phyloP scores from a whole-genome alignment of 139 green algal genomes.

The Raphidocelis subcapitata region DNA sequence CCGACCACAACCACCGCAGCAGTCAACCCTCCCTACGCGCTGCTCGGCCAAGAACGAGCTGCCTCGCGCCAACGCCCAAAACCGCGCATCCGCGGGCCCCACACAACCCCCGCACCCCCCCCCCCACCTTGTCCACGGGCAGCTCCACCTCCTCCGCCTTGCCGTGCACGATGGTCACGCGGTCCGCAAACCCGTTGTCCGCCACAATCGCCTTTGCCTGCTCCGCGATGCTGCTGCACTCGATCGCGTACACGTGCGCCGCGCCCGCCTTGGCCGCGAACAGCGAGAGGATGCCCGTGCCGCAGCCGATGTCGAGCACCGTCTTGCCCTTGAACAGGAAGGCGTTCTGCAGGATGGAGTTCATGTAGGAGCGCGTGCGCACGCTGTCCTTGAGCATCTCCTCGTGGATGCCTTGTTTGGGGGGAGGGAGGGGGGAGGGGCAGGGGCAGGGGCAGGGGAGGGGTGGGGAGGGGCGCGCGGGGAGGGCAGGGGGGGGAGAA shows the following conservation, averaged over 20 bases:
- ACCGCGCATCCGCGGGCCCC: too few species aligned
- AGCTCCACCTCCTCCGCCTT: conserved; percentile 81
- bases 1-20: too few species aligned
- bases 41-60: too few species aligned
- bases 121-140: conserved; percentile 61
- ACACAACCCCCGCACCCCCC: too few species aligned
- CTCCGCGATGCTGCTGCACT: conserved; percentile 87
- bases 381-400: conserved; percentile 95
- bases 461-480: neutral
- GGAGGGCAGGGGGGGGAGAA: neutral
- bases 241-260: conserved; percentile 88
- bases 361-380: conserved; percentile 84
- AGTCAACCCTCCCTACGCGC: too few species aligned
- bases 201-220: conserved; percentile 80
- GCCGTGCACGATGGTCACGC: conserved; percentile 82
- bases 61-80: too few species aligned
- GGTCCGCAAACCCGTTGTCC: conserved; percentile 74
- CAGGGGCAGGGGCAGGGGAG: neutral
- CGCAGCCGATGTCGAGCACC: conserved; percentile 94
- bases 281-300: conserved; percentile 93
- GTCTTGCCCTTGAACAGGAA: conserved; percentile 72
- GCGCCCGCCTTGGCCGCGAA: conserved; percentile 92
- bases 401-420: conserved; percentile 75
- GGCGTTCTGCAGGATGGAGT: conserved; percentile 79
- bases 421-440: neutral